phyloP scores from a whole-genome alignment of 2,329 filamentous ascomycete species.

The Sporothrix pseudoabietina region DNA sequence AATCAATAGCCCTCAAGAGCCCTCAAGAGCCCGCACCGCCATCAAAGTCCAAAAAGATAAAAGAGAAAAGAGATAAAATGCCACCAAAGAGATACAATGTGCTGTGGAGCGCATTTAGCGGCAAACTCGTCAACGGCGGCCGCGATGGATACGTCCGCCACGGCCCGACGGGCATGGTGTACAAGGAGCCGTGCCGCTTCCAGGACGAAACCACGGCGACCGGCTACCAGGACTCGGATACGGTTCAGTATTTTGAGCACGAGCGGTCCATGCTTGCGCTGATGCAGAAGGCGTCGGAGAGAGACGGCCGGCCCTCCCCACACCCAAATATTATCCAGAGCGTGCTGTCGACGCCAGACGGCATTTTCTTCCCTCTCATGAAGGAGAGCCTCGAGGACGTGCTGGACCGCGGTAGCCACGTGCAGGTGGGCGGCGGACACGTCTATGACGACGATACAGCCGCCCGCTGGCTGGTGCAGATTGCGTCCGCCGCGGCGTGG shows the following conservation, averaged over 20 bases:
- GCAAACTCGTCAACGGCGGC: not conserved
- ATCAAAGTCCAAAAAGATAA: too few relatives aligned
- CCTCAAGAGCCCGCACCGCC: too few relatives aligned
- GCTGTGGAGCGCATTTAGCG: not conserved
- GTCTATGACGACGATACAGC: not conserved
- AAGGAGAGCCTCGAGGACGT: not conserved
- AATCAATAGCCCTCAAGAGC: too few relatives aligned
- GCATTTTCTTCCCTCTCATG: not conserved
- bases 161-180: not conserved
- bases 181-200: not conserved
- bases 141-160: not conserved
- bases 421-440: not conserved
- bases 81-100: constrained; percentile 4
- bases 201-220: not conserved
- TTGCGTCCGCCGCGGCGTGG: not conserved
- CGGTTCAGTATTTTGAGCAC: not conserved
- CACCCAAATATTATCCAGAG: not conserved
- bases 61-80: not conserved
- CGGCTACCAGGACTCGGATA: not conserved
- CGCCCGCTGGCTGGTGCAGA: not conserved
- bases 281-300: not conserved
- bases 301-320: not conserved
- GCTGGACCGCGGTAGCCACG: not conserved
- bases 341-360: not conserved
- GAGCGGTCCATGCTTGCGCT: not conserved